These are phyloP conservation scores for Neonothopanus nambi DNA, from an alignment of 1,284 basidiomycete genomes.

Conservation along the genomic window DNA sequence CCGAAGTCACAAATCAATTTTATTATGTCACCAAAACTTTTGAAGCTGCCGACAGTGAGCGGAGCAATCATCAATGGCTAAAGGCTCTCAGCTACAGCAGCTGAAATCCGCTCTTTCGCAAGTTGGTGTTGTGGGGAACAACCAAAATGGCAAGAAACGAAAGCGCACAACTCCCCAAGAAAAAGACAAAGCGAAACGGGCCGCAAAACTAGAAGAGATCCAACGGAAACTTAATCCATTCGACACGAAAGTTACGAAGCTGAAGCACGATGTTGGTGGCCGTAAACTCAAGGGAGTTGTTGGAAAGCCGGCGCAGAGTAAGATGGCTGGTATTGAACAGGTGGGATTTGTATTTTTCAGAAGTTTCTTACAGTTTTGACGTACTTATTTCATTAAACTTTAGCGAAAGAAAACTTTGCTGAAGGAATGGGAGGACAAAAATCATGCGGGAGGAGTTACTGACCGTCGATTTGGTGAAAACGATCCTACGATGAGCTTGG, in stretches of 20 bases:
- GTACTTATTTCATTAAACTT: too few relatives aligned
- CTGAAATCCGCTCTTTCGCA: constrained; percentile 82
- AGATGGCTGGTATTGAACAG: constrained; percentile 88
- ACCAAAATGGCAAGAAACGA: constrained; percentile 65
- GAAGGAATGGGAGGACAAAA: constrained; percentile 81
- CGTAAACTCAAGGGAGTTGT: constrained; percentile 81
- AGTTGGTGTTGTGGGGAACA: constrained; percentile 70
- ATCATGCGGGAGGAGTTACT: constrained; percentile 84
- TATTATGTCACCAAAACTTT: too few relatives aligned
- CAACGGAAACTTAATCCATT: constrained; percentile 89
- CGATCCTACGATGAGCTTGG: constrained; percentile 85
- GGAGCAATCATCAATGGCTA: constrained; percentile 46
- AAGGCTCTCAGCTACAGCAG: constrained; percentile 82
- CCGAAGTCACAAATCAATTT: too few relatives aligned
- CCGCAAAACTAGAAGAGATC: constrained; percentile 83
- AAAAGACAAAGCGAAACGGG: constrained; percentile 77
- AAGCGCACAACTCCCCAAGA: constrained; percentile 63
- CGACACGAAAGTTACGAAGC: constrained; percentile 86
- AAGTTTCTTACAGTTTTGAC: constrained; percentile 13
- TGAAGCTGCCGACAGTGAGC: too few relatives aligned
- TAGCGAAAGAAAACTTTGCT: constrained; percentile 87
- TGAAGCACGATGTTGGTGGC: constrained; percentile 92
- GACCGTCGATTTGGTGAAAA: constrained; percentile 97
- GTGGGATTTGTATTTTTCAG: constrained; percentile 28
- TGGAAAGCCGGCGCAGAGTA: constrained; percentile 85